These are phyloP conservation scores for Dioscorea dumetorum DNA, from an alignment of 106 monocot genomes.

Conservation along the genomic window DNA sequence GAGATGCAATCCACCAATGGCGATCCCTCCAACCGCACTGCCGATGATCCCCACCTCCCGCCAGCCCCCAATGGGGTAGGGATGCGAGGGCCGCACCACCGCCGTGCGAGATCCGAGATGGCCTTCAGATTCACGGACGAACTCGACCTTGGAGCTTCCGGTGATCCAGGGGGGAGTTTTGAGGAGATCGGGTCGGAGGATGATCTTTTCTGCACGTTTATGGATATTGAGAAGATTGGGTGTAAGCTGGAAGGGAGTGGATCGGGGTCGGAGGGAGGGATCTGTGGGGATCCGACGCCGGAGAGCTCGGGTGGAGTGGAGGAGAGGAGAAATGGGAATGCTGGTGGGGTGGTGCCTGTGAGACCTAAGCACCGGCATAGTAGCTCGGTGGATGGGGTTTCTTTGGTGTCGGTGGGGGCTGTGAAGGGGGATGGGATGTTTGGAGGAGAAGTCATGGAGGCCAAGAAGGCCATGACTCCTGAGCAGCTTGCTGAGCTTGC, in stretches of 20 bases:
- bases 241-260: constrained; percentile 40
- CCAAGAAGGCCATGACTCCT: constrained; percentile 87
- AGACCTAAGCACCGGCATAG: constrained; percentile 68
- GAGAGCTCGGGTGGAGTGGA: constrained; percentile 23
- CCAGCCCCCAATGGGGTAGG: constrained; percentile 4
- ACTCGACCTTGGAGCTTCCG: constrained; percentile 20
- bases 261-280: constrained; percentile 41
- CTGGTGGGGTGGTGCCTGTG: neutral
- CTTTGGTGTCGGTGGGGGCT: constrained; percentile 20
- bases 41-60: neutral
- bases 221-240: constrained; percentile 83
- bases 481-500: constrained; percentile 80
- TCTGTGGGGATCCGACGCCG: constrained; percentile 18
- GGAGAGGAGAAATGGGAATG: constrained; percentile 9
- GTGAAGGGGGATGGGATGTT: constrained; percentile 25
- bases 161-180: constrained; percentile 5
- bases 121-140: constrained; percentile 48
- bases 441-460: constrained; percentile 58
- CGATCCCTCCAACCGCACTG: too few species aligned
- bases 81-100: constrained; percentile 31
- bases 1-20: too few species aligned
- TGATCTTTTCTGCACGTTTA: constrained; percentile 75
- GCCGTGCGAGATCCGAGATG: constrained; percentile 62
- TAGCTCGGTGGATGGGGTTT: constrained; percentile 55
- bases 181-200: constrained; percentile 74